Evolutionary conservation across 164 flowering plant species (phyloP), one percentile per base, ranked within the genome.

Genomic region (Umbilicus rupestris): DNA sequence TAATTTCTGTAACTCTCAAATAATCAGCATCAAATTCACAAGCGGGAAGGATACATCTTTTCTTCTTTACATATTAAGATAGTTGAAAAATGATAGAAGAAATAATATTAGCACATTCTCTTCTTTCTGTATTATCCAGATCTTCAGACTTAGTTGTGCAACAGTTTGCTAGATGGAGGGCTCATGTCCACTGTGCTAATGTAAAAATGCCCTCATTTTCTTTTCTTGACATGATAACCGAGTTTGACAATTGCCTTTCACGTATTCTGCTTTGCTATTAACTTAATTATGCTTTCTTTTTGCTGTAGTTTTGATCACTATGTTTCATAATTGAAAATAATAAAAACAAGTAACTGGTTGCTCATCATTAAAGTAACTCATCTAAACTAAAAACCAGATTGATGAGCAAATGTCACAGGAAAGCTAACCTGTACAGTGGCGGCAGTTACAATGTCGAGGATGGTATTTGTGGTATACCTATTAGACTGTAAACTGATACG

Each of bases 401-500:
- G 41, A 9, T 24, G 49, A 19, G 26, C 6, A 37, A 12, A 5
- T 26, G 24, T 7, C 15, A 10, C 31, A n/a, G n/a, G 66, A 47
- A 41, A 11, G 29, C 62, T 20, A 62, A 93, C 98, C 97, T 93
- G 98, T 50, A 89, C 80, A 69, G 90, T 89, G 66, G 97, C 98
- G 59, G 98, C 98, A 39, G 98, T 87, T 69, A 90, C 88, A 3
- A 75, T 90, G 74, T 93, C 98, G 69, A 93, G 76, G 76, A 93
- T 77, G 62, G 95, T 94, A 68, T 78, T 91, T 60, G 95, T 84
- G 9, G 97, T 89, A 73, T 91, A 94, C 80, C 92, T 83, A 79
- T 79, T 94, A 68, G 97, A 94, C 69, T 89, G 88, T 77, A 94
- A 79, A 68, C 98, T 84, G 62, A 94, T 94, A 19, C 98, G 90